Conservation (phyloP, 305 asterid species). For the Fraxinus albicans region DNA sequence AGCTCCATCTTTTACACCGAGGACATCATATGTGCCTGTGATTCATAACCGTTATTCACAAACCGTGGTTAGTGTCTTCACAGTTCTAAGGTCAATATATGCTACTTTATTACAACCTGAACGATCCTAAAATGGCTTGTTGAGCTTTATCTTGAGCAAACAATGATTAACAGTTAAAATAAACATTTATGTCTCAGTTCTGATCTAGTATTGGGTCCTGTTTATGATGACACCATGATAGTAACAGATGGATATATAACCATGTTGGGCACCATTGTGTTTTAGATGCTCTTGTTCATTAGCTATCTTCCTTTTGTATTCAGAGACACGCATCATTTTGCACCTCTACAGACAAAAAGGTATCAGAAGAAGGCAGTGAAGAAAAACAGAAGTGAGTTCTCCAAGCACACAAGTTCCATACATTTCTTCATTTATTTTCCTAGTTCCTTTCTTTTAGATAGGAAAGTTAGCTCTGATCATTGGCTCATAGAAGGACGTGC, state of each 20-base stretch:
- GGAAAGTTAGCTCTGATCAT: slow-evolving; percentile 7
- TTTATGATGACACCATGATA: background rate
- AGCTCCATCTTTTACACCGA: slow-evolving; percentile 42
- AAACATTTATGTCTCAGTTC: background rate
- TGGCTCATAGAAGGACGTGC: slow-evolving; percentile 9
- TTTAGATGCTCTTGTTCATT: background rate
- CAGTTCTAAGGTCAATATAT: background rate
- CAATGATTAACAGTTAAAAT: background rate
- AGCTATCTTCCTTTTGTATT: slow-evolving; percentile 14
- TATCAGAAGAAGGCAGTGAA: slow-evolving; percentile 39
- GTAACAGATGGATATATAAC: background rate
- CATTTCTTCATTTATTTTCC: background rate
- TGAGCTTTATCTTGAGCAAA: slow-evolving; percentile 20
- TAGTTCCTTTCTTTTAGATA: slow-evolving; percentile 4
- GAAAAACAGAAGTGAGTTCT: slow-evolving; percentile 57
- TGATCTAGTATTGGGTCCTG: background rate
- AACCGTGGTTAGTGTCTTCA: slow-evolving; percentile 37
- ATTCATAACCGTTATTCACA: slow-evolving; percentile 24
- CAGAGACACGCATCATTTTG: slow-evolving; percentile 60
- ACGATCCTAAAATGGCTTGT: background rate
- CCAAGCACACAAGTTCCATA: background rate
- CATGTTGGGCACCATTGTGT: background rate
- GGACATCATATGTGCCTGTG: slow-evolving; percentile 36
- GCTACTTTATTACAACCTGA: background rate
- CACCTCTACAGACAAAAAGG: slow-evolving; percentile 45